Percentiles rank a stretch among this genome's conserved stretches.
phyloP scores from a whole-genome alignment of 2,329 filamentous ascomycete species.

The Beauveria sp. region DNA sequence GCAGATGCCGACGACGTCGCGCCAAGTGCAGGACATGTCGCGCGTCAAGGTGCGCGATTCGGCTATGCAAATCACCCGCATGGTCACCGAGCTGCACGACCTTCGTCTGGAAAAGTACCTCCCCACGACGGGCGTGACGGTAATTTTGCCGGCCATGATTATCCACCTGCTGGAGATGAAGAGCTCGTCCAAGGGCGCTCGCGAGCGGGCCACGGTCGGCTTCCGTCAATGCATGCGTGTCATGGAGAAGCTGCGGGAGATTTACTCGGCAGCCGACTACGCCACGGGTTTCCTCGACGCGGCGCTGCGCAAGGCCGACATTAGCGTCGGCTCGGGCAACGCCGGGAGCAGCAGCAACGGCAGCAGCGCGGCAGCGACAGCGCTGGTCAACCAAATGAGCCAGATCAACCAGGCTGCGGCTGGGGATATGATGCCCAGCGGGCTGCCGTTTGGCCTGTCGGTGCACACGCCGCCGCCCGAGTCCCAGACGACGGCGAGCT shows the following conservation, averaged over 20 bases:
- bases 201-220: conserved; percentile 66
- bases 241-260: conserved; percentile 77
- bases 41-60: conserved; percentile 76
- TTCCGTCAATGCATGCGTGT: conserved; percentile 92
- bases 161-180: conserved; percentile 92
- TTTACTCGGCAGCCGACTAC: conserved; percentile 91
- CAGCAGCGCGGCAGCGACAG: conserved; percentile 11
- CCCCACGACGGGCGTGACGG: conserved; percentile 84
- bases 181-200: conserved; percentile 63
- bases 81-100: conserved; percentile 68
- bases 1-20: conserved; percentile 44
- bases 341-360: background rate
- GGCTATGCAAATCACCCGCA: conserved; percentile 76
- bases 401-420: background rate
- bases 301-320: conserved; percentile 78
- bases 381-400: conserved; percentile 15
- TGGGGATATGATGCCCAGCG: conserved; percentile 28
- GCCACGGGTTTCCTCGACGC: conserved; percentile 93
- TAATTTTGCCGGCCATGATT: conserved; percentile 85
- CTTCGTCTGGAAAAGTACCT: conserved; percentile 69
- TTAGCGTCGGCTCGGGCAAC: conserved; percentile 46
- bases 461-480: conserved; percentile 49
- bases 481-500: conserved; percentile 26
- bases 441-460: conserved; percentile 28
- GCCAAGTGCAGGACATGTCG: conserved; percentile 74